These are phyloP conservation scores for Paramecium pentaurelia DNA, from an alignment of 73 alveolate species.

Conservation along the genomic window DNA sequence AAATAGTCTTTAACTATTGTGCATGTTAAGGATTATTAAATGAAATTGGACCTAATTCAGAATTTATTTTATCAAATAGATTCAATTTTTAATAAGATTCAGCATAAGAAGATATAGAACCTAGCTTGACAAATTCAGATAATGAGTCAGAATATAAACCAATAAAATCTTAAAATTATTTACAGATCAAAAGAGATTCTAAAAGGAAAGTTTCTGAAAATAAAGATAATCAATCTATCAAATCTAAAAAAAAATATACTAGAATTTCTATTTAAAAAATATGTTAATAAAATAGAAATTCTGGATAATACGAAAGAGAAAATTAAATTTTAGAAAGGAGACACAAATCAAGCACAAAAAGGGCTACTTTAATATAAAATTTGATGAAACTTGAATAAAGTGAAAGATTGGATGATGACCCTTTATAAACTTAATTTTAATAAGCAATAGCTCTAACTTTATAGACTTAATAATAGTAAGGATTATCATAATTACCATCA, in stretches of 20 bases:
- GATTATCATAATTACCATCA: neutral
- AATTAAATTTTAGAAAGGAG: neutral
- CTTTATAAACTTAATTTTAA: neutral
- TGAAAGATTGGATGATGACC: neutral
- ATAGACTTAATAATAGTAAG: neutral
- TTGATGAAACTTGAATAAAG: neutral
- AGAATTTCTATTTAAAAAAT: neutral
- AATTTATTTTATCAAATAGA: neutral
- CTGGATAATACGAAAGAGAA: neutral
- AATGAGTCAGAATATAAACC: neutral
- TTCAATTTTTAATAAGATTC: neutral
- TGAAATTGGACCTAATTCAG: neutral
- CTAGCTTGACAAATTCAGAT: neutral
- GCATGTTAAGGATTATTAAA: neutral
- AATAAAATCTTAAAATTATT: neutral
- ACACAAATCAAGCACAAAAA: neutral
- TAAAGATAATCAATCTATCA: neutral
- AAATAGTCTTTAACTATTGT: neutral
- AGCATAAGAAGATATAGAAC: neutral
- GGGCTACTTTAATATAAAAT: neutral
- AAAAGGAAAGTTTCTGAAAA: neutral
- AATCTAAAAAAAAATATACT: neutral
- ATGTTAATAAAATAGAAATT: neutral
- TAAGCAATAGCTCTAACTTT: neutral
- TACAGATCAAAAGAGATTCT: neutral